Base-by-base conservation (phyloP, 2,329 filamentous ascomycete genomes). In the Macrophomina pseudophaseolina region DNA sequence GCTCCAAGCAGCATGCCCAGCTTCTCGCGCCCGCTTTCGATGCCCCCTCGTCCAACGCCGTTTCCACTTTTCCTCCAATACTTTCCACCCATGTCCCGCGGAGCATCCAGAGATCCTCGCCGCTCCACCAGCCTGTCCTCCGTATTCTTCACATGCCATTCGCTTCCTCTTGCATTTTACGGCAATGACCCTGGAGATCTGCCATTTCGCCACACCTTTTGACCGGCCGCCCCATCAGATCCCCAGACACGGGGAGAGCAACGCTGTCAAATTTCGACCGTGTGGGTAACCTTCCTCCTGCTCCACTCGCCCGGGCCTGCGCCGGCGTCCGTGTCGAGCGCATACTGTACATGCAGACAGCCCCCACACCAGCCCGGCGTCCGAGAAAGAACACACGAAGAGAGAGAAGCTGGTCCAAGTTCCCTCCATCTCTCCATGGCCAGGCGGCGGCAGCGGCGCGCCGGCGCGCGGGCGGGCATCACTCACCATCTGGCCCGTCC, bases 151-250 rank as follows among this genome's bases (percentile, higher is more conserved):
- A 49, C 58, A 49, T 49, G 58, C 58, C 14, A 9, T 18, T 33
- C 42, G 30, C 44, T 62, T 62, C 11, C n/a, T 40, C 32, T 49
- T 49, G 58, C 44, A 42, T 35, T 48, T 35, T 49, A 62, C 18
- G 44, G 58, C 44, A 38, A 30, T 14, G 46, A 49, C 42, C 58
- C 58, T 62, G 58, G 44, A 48, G 44, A 49, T 62, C 44, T 38
- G n/a, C 16, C 42, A 44, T 49, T 38, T 18, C 30, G 58, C 58
- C 32, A 35, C 58, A 38, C 42, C 30, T 38, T n/a, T n/a, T 33
- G 44, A 33, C 58, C 58, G 42, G 42, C 42, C 12, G 18, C 42
- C 42, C 56, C 56, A 16, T 52, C 49, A 52, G 28, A 38, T 38
- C 35, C 49, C 12, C 9, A 12, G 23, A 52, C 14, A 18, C n/a